These are phyloP conservation scores for Melanogaster broomeanus DNA, from an alignment of 768 basidiomycete species.

Conservation along the genomic window DNA sequence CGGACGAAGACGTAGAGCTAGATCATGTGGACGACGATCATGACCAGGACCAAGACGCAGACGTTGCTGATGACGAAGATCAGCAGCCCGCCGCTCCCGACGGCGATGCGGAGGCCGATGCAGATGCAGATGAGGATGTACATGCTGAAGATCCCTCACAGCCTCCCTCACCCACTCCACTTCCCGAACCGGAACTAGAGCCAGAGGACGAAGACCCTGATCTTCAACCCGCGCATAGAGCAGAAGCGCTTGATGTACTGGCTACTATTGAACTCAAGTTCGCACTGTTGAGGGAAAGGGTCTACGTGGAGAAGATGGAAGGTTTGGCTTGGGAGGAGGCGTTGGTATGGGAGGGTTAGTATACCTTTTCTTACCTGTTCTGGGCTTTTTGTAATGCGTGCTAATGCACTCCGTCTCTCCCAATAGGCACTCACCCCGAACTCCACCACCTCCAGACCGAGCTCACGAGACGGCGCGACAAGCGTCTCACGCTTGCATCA, in stretches of 20 bases:
- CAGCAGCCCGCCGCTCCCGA: slow-evolving; percentile 15
- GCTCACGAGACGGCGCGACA: slow-evolving; percentile 74
- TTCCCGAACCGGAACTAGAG: slow-evolving; percentile 26
- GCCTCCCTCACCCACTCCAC: slow-evolving; percentile 25
- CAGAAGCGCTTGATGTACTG: slow-evolving; percentile 85
- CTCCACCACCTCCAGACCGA: slow-evolving; percentile 79
- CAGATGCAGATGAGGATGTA: slow-evolving; percentile 37
- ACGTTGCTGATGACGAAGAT: slow-evolving; percentile 24
- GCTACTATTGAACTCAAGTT: slow-evolving; percentile 93
- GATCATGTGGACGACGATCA: slow-evolving; percentile 3
- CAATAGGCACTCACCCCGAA: slow-evolving; percentile 81
- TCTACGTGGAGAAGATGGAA: slow-evolving; percentile 96
- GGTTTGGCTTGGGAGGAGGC: slow-evolving; percentile 86
- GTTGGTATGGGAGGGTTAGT: slow-evolving; percentile 74
- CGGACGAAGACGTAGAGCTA: slow-evolving; percentile 31
- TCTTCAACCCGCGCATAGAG: slow-evolving; percentile 77
- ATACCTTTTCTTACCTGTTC: neutral
- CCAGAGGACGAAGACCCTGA: slow-evolving; percentile 58
- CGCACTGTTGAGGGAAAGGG: slow-evolving; percentile 78
- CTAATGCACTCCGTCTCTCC: neutral
- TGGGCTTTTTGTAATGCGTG: slow-evolving; percentile 1
- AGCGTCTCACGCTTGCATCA: slow-evolving; percentile 79
- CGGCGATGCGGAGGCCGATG: slow-evolving; percentile 23
- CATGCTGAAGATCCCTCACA: slow-evolving; percentile 25
- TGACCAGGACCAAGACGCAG: slow-evolving; percentile 16